Conservation (phyloP, 345 rosid genomes). For the Triadica sebifera region DNA sequence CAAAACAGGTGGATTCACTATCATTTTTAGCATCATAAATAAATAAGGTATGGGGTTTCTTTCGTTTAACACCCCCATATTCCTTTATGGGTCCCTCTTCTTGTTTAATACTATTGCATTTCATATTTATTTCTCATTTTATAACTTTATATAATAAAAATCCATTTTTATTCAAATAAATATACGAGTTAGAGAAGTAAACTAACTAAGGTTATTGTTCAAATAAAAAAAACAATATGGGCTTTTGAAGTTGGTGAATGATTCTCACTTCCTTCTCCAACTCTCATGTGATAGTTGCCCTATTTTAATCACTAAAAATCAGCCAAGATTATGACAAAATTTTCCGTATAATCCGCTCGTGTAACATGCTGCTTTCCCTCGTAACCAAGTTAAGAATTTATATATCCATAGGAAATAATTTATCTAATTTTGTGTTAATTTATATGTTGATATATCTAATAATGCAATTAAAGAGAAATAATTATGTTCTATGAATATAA, state of each 20-base stretch:
- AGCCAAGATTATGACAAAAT: constrained; percentile 2
- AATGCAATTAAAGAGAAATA: too few relatives aligned
- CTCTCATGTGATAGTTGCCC: constrained; percentile 25
- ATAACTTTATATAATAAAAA: too few relatives aligned
- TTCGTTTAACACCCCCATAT: constrained; percentile 29
- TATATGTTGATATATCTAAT: too few relatives aligned
- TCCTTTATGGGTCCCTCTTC: constrained; percentile 18
- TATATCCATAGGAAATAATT: too few relatives aligned
- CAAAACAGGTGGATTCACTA: constrained; percentile 16
- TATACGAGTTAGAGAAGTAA: too few relatives aligned
- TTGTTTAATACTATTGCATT: background rate
- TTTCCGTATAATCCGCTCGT: constrained; percentile 14
- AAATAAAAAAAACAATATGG: background rate
- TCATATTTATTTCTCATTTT: too few relatives aligned
- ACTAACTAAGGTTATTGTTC: too few relatives aligned
- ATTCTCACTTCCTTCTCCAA: constrained; percentile 16
- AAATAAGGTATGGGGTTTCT: constrained; percentile 41
- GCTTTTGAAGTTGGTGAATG: constrained; percentile 27
- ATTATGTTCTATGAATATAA: too few relatives aligned
- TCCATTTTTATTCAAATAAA: background rate
- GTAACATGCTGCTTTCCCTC: constrained; percentile 18
- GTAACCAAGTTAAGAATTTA: too few relatives aligned
- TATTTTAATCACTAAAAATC: constrained; percentile 19
- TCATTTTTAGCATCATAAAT: background rate
- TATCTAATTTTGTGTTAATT: too few relatives aligned